Conservation (phyloP, 257 asterid species). For the Pogostemon cablin region DNA sequence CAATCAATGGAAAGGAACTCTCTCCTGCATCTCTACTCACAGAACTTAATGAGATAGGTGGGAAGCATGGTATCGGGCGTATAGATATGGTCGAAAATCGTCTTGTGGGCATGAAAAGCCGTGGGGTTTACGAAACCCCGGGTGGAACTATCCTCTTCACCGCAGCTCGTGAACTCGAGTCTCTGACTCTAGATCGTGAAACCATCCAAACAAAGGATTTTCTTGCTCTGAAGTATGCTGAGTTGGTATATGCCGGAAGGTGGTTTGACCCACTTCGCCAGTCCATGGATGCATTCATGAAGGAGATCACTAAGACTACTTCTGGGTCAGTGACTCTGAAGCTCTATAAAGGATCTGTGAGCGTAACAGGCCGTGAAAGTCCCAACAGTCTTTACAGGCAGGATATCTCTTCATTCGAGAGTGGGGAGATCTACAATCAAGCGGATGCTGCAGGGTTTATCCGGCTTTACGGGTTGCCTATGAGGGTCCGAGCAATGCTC, state of each 20-base stretch:
- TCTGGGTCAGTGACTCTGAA: constrained; percentile 82
- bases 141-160: constrained; percentile 88
- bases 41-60: constrained; percentile 78
- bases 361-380: constrained; percentile 68
- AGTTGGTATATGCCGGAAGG: constrained; percentile 83
- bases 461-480: constrained; percentile 82
- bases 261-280: constrained; percentile 96
- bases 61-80: constrained; percentile 88
- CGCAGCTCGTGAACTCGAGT: constrained; percentile 87
- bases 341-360: constrained; percentile 80
- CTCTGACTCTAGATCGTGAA: constrained; percentile 92
- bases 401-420: constrained; percentile 93
- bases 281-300: constrained; percentile 92
- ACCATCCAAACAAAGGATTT: constrained; percentile 78
- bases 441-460: constrained; percentile 98
- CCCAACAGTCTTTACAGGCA: constrained; percentile 77
- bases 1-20: constrained; percentile 68
- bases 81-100: constrained; percentile 93
- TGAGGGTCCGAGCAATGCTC: constrained; percentile 66
- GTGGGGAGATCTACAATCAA: constrained; percentile 82
- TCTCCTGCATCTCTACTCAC: constrained; percentile 88
- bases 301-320: constrained; percentile 78
- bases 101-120: constrained; percentile 96
- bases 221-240: constrained; percentile 90
- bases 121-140: constrained; percentile 95